These are phyloP conservation scores for Fusarium cyanostomum DNA, from an alignment of 2,329 filamentous ascomycete species.

Conservation along the genomic window DNA sequence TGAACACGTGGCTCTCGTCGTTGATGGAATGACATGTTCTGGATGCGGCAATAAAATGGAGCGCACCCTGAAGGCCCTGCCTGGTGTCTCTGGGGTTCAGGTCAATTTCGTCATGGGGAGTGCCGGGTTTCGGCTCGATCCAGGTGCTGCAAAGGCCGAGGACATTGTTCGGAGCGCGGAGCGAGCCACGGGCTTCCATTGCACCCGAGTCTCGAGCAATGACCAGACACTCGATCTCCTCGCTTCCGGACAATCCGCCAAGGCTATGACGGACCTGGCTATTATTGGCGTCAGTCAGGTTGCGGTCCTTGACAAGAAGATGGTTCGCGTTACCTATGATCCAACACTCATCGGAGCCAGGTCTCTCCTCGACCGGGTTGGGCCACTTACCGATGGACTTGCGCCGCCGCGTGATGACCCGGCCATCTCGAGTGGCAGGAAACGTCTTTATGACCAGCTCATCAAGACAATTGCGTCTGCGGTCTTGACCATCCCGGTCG, in stretches of 20 bases:
- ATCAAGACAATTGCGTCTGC: conserved; percentile 46
- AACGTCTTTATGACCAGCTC: conserved; percentile 46
- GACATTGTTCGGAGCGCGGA: conserved; percentile 43
- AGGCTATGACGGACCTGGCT: conserved; percentile 28
- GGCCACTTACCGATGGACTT: conserved; percentile 34
- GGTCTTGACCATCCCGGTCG: conserved; percentile 47
- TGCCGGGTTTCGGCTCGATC: conserved; percentile 48
- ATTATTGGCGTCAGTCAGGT: conserved; percentile 43
- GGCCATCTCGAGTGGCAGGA: conserved; percentile 41
- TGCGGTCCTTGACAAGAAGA: conserved; percentile 43
- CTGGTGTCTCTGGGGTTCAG: conserved; percentile 45
- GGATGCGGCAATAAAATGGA: conserved; percentile 49
- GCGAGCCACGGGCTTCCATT: conserved; percentile 45
- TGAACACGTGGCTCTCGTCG: conserved; percentile 43
- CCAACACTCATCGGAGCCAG: conserved; percentile 48
- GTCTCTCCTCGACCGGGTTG: conserved; percentile 38
- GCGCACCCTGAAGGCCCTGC: conserved; percentile 39
- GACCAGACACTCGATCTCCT: conserved; percentile 46
- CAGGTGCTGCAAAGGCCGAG: conserved; percentile 35
- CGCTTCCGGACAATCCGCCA: conserved; percentile 29
- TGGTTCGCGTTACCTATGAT: conserved; percentile 48
- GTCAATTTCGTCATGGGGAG: conserved; percentile 53
- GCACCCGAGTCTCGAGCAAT: conserved; percentile 37
- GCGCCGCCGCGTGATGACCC: conserved; percentile 48
- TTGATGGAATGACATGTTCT: conserved; percentile 52